phyloP scores from a whole-genome alignment of 106 monocot genomes.

The Allium sativum region DNA sequence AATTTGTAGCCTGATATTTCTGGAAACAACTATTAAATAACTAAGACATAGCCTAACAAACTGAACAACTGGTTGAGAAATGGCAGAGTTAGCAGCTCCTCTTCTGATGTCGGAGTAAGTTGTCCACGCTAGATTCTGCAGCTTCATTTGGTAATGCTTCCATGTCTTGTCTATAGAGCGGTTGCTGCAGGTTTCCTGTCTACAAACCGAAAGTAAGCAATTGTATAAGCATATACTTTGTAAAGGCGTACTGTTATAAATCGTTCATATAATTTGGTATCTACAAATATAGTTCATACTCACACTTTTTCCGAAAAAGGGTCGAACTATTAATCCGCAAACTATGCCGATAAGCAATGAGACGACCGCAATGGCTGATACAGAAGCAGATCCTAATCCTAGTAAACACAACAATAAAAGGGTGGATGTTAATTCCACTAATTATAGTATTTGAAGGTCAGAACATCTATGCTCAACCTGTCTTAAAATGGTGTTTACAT shows the following conservation, averaged over 20 bases:
- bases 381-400: constrained; percentile 24
- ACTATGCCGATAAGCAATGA: constrained; percentile 26
- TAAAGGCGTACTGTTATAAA: too few species aligned
- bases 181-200: constrained; percentile 43
- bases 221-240: background rate
- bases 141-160: constrained; percentile 35
- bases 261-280: background rate
- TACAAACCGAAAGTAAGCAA: constrained; percentile 19
- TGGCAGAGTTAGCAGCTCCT: constrained; percentile 43
- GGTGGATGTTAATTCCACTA: too few species aligned
- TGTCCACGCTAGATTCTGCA: constrained; percentile 30
- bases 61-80: constrained; percentile 10
- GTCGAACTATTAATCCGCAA: constrained; percentile 39
- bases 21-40: constrained; percentile 18
- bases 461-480: too few species aligned
- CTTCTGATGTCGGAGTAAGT: constrained; percentile 50
- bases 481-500: too few species aligned
- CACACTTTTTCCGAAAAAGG: constrained; percentile 24
- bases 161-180: constrained; percentile 26
- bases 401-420: background rate
- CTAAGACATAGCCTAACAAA: constrained; percentile 16
- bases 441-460: too few species aligned
- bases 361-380: constrained; percentile 29
- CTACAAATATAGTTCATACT: constrained; percentile 4
- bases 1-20: constrained; percentile 20